Conservation (phyloP, 768 basidiomycete genomes). For the Sporobolomyces phaffii region DNA sequence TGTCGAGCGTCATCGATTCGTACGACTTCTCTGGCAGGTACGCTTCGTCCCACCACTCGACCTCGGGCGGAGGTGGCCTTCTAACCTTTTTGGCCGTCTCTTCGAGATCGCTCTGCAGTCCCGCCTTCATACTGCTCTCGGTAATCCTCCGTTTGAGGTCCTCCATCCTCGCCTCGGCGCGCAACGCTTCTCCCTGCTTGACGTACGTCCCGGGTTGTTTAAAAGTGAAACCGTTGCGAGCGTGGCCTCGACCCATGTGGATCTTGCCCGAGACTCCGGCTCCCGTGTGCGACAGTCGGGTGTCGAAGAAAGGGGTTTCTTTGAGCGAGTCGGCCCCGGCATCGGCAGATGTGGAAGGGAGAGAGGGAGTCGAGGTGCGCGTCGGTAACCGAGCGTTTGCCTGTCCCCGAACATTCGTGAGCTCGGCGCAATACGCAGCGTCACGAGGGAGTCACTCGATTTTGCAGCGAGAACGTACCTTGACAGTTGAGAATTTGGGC, state of each 20-base stretch:
- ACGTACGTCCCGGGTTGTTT: constrained; percentile 83
- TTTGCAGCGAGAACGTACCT: no score
- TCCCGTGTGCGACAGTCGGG: constrained; percentile 47
- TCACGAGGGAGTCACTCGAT: no score
- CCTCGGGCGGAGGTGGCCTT: constrained; percentile 77
- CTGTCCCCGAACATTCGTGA: no score
- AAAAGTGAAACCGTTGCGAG: constrained; percentile 68
- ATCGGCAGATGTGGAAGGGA: constrained; percentile 44
- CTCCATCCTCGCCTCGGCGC: constrained; percentile 68
- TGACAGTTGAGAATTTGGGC: constrained; percentile 95
- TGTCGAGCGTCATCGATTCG: constrained; percentile 44
- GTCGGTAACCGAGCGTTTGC: constrained; percentile 71
- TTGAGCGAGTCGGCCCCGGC: constrained; percentile 32
- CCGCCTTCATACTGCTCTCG: constrained; percentile 85
- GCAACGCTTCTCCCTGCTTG: constrained; percentile 49
- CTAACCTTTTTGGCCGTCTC: constrained; percentile 70
- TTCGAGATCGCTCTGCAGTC: constrained; percentile 86
- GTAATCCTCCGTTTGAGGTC: constrained; percentile 87
- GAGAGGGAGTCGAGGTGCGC: constrained; percentile 50
- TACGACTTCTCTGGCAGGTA: constrained; percentile 75
- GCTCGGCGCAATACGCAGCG: no score
- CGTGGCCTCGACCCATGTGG: constrained; percentile 56
- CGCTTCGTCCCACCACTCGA: constrained; percentile 96
- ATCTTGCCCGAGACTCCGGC: constrained; percentile 59
- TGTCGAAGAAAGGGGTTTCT: constrained; percentile 44